Percentiles rank a stretch among this genome's conserved stretches.
Conservation (phyloP, 768 basidiomycete genomes). For the Psilocybe cubensis region DNA sequence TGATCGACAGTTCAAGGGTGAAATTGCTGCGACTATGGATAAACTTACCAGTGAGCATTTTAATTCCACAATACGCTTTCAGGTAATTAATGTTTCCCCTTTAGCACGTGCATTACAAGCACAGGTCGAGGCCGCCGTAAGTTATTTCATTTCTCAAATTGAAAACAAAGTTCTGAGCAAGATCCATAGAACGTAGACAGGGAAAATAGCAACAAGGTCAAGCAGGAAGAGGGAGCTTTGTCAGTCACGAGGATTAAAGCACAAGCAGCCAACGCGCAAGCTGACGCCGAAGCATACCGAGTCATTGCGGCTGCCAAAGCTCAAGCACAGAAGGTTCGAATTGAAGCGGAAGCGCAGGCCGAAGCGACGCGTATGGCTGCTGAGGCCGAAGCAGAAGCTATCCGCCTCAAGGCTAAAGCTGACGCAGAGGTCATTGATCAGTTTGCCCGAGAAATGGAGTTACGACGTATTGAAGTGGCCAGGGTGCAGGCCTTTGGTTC, state of each 20-base stretch:
- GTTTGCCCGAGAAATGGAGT: slow-evolving; percentile 79
- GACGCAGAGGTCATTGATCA: slow-evolving; percentile 62
- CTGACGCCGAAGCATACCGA: slow-evolving; percentile 77
- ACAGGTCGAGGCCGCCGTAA: slow-evolving; percentile 83
- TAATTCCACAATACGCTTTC: neutral
- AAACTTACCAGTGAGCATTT: slow-evolving; percentile 58
- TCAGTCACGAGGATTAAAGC: slow-evolving; percentile 80
- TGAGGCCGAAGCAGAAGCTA: slow-evolving; percentile 74
- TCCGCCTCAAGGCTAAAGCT: slow-evolving; percentile 64
- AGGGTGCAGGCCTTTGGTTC: slow-evolving; percentile 69
- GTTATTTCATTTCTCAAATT: slow-evolving; percentile 21
- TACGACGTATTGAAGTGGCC: slow-evolving; percentile 65
- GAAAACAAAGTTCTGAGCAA: neutral
- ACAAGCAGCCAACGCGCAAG: slow-evolving; percentile 61
- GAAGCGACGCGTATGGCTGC: slow-evolving; percentile 78
- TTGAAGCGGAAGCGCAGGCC: slow-evolving; percentile 78
- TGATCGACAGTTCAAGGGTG: slow-evolving; percentile 87
- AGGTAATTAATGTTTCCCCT: slow-evolving; percentile 14
- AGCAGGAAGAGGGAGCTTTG: slow-evolving; percentile 81
- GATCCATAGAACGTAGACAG: slow-evolving; percentile 72
- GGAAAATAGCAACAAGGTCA: slow-evolving; percentile 87
- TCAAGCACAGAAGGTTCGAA: slow-evolving; percentile 67
- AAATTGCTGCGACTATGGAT: slow-evolving; percentile 85
- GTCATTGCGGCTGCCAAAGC: slow-evolving; percentile 77
- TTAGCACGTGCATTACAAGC: slow-evolving; percentile 78